A percentile compares a stretch with the other conserved stretches of the same genome.
These are phyloP conservation scores for Daldinia decipiens DNA, from an alignment of 495 filamentous ascomycete species.

Conservation along the genomic window DNA sequence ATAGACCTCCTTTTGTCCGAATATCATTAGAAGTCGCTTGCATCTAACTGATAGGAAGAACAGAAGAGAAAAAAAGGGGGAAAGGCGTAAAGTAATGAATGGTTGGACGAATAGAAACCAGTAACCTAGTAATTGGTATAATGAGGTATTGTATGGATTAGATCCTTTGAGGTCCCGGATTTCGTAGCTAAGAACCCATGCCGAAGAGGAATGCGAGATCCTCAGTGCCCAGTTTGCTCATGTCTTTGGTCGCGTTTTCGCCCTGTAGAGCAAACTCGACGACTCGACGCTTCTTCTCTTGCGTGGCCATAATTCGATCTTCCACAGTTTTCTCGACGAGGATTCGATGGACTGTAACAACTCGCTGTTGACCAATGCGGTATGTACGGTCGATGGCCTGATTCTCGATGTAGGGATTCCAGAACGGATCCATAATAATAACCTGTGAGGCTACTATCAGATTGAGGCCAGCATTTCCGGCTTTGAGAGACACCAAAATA, in stretches of 20 bases:
- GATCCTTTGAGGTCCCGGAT: neutral
- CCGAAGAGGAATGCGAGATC: slow-evolving; percentile 20
- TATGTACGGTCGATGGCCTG: slow-evolving; percentile 93
- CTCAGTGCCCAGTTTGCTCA: neutral
- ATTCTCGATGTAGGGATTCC: slow-evolving; percentile 94
- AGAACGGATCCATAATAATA: slow-evolving; percentile 93
- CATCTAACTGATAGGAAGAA: neutral
- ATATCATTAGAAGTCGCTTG: neutral
- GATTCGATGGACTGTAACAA: slow-evolving; percentile 85
- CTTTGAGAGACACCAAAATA: slow-evolving; percentile 88
- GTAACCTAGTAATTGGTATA: neutral
- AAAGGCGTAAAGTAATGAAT: neutral
- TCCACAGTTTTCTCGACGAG: slow-evolving; percentile 82
- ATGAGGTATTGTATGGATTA: neutral
- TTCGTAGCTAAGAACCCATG: neutral
- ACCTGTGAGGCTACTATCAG: slow-evolving; percentile 84
- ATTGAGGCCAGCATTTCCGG: slow-evolving; percentile 91
- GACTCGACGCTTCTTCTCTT: slow-evolving; percentile 80
- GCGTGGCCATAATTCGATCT: slow-evolving; percentile 82
- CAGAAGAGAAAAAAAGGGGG: neutral
- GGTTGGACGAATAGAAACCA: neutral
- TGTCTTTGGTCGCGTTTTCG: too few species aligned
- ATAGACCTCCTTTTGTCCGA: neutral
- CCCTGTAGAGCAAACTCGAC: slow-evolving; percentile 73
- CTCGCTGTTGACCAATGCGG: slow-evolving; percentile 80